phyloP scores from a whole-genome alignment of 805 yeast genomes.

The Starmerella kuoi region DNA sequence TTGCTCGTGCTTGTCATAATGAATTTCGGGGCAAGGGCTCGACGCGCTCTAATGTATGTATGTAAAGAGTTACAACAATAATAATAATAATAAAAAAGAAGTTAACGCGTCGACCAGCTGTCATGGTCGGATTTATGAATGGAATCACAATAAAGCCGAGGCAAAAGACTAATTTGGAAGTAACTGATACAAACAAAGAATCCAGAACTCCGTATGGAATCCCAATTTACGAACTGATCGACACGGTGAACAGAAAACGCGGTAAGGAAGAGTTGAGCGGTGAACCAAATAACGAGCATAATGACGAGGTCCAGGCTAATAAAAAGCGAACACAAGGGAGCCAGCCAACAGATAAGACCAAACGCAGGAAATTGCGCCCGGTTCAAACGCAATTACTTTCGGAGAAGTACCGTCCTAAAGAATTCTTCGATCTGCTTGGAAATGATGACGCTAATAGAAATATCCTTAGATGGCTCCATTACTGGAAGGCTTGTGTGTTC shows the following conservation, averaged over 20 bases:
- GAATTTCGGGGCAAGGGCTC: too few relatives aligned
- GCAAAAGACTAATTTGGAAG: too few relatives aligned
- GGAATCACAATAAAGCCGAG: too few relatives aligned
- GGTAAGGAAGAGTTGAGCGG: too few relatives aligned
- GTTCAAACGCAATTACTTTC: conserved; percentile 32
- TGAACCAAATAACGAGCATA: too few relatives aligned
- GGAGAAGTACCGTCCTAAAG: conserved; percentile 56
- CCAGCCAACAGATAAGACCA: neutral
- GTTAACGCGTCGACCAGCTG: too few relatives aligned
- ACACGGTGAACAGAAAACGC: neutral
- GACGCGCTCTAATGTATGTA: too few relatives aligned
- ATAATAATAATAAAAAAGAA: too few relatives aligned
- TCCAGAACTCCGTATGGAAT: conserved; percentile 17
- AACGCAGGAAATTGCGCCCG: conserved; percentile 1
- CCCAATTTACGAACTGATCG: conserved; percentile 16
- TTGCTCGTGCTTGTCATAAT: too few relatives aligned
- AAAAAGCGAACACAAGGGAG: neutral
- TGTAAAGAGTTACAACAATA: too few relatives aligned
- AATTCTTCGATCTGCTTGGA: conserved; percentile 56
- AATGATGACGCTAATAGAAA: conserved; percentile 52
- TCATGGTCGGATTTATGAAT: too few relatives aligned
- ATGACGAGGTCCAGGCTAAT: neutral
- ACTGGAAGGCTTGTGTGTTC: conserved; percentile 37
- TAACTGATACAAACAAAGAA: too few relatives aligned
- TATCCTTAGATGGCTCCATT: conserved; percentile 50